Base-by-base conservation (phyloP, 2,329 filamentous ascomycete species). In the Myriosclerotinia duriaeana region DNA sequence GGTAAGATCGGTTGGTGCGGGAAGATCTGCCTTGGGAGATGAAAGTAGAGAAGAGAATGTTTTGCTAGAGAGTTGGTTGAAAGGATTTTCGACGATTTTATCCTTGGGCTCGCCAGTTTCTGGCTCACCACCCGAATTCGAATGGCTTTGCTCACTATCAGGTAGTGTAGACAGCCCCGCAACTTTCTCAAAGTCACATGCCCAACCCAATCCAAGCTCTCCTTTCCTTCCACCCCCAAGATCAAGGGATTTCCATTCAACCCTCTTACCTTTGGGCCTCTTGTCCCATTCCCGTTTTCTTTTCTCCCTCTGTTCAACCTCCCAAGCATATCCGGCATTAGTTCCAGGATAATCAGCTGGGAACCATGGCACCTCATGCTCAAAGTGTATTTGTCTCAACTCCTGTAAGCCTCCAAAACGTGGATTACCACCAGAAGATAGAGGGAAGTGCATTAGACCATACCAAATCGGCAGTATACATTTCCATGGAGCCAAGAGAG, bases 381-480 rank as follows among this genome's bases (percentile, higher is more conserved):
- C 93, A 74, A 97, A 96, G 0, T 87, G 81, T 30, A 96, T 83
- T 76, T 98, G 94, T 46, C 88, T 85, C 61, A 87, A 83, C 77
- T 99, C 90, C 54, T 91, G 83, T 42, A 97, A 74, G 0, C 95
- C 94, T 1, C 91, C 94, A 71, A 96, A 92, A 34, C 89, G 84
- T 1, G 92, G 90, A 68, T 92, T 96, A 0, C 89, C 89, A 9
- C 93, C 93, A 0, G 88, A 90, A 0, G 88, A 90, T 0, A 96
- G 82, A 0, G 92, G 91, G 68, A 89, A 92, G 74, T 92, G 92
- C 79, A 96, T 89, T 17, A 98, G 79, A 56, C 87, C 88, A 72
- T 94, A 89, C 95, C 95, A 99, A 42, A 97, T 82, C 0, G 92
- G 87, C 46, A 87, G 81, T 46, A 98, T 89, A 72, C 91, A 97